These are phyloP conservation scores for Phytopythium ostracodes DNA, from an alignment of 352 stramenopile genomes.

Conservation along the genomic window DNA sequence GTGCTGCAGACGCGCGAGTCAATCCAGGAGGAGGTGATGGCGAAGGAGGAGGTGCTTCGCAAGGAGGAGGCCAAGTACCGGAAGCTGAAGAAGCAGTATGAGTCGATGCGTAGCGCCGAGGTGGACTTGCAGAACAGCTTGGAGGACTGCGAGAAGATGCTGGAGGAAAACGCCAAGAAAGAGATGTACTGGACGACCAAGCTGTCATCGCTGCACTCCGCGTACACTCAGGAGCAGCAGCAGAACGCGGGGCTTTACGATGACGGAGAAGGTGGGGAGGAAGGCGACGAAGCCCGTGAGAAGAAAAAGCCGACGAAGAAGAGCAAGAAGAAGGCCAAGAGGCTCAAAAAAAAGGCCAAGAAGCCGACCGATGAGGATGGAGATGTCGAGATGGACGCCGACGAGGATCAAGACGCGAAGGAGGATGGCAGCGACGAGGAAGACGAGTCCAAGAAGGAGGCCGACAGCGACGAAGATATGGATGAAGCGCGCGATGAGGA, in stretches of 20 bases:
- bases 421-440: conserved; percentile 23
- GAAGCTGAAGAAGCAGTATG: conserved; percentile 88
- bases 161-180: conserved; percentile 92
- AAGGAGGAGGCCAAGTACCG: conserved; percentile 78
- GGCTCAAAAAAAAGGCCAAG: conserved; percentile 12
- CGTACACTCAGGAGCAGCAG: conserved; percentile 64
- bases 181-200: conserved; percentile 82
- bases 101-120: conserved; percentile 89
- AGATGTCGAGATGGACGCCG: conserved; percentile 25
- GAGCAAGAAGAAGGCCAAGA: conserved; percentile 40
- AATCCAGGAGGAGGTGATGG: conserved; percentile 85
- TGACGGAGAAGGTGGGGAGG: conserved; percentile 26
- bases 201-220: conserved; percentile 57
- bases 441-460: conserved; percentile 18
- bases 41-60: conserved; percentile 79
- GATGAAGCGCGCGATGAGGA: conserved; percentile 2
- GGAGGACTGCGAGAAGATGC: conserved; percentile 91
- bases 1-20: conserved; percentile 91
- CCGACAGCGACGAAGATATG: conserved; percentile 18
- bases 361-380: conserved; percentile 10
- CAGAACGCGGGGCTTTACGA: conserved; percentile 73
- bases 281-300: conserved; percentile 2
- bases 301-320: conserved; percentile 30
- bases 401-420: conserved; percentile 31
- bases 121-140: conserved; percentile 93